A percentile compares a stretch with the other conserved stretches of the same genome.
Conservation (phyloP, 257 asterid genomes). For the Linaria vulgaris region DNA sequence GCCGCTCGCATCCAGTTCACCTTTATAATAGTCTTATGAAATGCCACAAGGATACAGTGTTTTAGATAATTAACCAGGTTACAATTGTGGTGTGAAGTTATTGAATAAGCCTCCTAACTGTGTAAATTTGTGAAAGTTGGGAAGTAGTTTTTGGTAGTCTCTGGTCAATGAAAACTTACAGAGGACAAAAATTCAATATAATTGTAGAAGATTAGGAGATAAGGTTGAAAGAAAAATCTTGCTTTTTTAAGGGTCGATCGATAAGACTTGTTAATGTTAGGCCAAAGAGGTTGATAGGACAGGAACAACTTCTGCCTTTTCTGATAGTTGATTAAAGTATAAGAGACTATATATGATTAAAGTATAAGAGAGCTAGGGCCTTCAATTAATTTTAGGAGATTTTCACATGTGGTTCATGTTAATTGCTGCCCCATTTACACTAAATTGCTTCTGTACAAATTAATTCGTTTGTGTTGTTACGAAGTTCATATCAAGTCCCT, state of each 20-base stretch:
- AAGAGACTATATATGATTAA: too few relatives aligned
- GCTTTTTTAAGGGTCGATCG: not conserved
- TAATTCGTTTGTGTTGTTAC: too few relatives aligned
- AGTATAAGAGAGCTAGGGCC: constrained; percentile 11
- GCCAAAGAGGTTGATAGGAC: constrained; percentile 13
- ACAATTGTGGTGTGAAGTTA: too few relatives aligned
- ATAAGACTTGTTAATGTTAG: not conserved
- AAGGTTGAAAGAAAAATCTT: constrained; percentile 15
- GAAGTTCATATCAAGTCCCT: too few relatives aligned
- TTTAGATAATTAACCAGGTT: too few relatives aligned
- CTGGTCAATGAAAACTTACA: not conserved
- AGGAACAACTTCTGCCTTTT: constrained; percentile 10
- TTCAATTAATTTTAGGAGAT: not conserved
- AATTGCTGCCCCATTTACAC: constrained; percentile 18
- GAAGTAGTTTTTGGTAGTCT: too few relatives aligned
- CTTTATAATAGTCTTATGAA: too few relatives aligned
- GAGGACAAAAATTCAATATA: not conserved
- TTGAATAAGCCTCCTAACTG: not conserved
- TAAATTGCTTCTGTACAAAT: constrained; percentile 1
- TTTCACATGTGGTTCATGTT: not conserved
- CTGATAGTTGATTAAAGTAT: too few relatives aligned
- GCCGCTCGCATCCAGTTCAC: too few relatives aligned
- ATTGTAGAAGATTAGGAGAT: constrained; percentile 2
- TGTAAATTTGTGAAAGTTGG: too few relatives aligned
- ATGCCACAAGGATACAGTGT: too few relatives aligned